phyloP scores from a whole-genome alignment of 2,329 filamentous ascomycete species.

The Xylariaceae sp. region DNA sequence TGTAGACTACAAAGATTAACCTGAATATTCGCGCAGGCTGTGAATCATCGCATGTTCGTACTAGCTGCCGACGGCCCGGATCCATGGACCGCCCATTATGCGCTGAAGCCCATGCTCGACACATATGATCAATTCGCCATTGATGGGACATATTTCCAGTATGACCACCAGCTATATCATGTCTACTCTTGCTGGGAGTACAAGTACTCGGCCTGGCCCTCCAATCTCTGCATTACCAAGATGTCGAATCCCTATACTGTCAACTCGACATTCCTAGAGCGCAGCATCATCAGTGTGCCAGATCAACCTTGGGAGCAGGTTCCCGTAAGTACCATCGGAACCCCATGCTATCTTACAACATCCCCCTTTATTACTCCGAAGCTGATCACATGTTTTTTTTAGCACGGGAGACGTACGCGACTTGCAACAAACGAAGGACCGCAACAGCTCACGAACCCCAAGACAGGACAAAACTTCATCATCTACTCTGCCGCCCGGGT shows the following conservation, averaged over 20 bases:
- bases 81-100: constrained; percentile 33
- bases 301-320: constrained; percentile 35
- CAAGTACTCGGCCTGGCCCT: constrained; percentile 34
- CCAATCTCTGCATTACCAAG: constrained; percentile 35
- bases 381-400: constrained; percentile 2
- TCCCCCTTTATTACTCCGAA: background rate
- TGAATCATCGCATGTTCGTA: constrained; percentile 37
- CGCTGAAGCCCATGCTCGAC: constrained; percentile 32
- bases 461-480: constrained; percentile 34
- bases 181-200: constrained; percentile 36
- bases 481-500: constrained; percentile 36
- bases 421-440: constrained; percentile 36
- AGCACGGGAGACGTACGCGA: constrained; percentile 32
- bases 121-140: constrained; percentile 36
- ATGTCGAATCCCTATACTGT: constrained; percentile 35
- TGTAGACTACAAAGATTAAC: background rate
- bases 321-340: constrained; percentile 18
- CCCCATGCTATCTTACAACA: background rate
- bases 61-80: constrained; percentile 30
- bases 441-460: constrained; percentile 35
- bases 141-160: constrained; percentile 34
- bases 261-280: constrained; percentile 30
- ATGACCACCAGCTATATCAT: constrained; percentile 32
- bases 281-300: constrained; percentile 33
- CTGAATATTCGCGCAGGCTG: constrained; percentile 21